A percentile compares a stretch with the other conserved stretches of the same genome.
These are phyloP conservation scores for Kodamaea neixiangensis DNA, from an alignment of 805 yeast species.

Conservation along the genomic window DNA sequence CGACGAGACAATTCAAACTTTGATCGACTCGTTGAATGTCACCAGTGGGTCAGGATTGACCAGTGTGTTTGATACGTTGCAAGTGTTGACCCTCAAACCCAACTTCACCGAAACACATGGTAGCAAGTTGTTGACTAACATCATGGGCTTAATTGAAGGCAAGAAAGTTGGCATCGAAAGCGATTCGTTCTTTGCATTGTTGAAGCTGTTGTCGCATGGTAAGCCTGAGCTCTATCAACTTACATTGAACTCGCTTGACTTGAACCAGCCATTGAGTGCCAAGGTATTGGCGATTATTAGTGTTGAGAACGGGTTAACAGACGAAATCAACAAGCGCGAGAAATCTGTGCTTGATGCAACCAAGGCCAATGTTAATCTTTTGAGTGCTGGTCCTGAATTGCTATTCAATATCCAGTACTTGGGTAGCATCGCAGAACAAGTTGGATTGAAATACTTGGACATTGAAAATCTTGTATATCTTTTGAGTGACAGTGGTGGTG, in stretches of 20 bases:
- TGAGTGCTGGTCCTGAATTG: slow-evolving; percentile 19
- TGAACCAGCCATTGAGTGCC: slow-evolving; percentile 26
- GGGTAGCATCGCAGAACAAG: slow-evolving; percentile 21
- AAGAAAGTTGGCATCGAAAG: neutral
- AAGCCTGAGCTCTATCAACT: slow-evolving; percentile 12
- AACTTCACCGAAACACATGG: neutral
- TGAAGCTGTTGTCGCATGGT: slow-evolving; percentile 6
- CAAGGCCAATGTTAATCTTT: slow-evolving; percentile 34
- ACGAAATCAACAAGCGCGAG: slow-evolving; percentile 28
- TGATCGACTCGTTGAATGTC: neutral
- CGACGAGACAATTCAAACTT: neutral
- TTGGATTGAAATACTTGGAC: slow-evolving; percentile 17
- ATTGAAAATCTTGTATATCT: slow-evolving; percentile 36
- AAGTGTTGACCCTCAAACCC: neutral
- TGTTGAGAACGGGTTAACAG: slow-evolving; percentile 19
- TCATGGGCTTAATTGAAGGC: neutral
- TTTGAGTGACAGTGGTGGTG: slow-evolving; percentile 7
- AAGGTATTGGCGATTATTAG: slow-evolving; percentile 33
- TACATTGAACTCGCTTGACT: slow-evolving; percentile 16
- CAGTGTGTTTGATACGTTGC: neutral
- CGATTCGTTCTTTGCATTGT: slow-evolving; percentile 7
- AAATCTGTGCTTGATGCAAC: slow-evolving; percentile 26
- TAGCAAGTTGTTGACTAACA: neutral
- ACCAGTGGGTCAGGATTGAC: neutral
- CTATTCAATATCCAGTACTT: slow-evolving; percentile 45